These are phyloP conservation scores for Leucoagaricus sp. DNA, from an alignment of 1,284 basidiomycete species.

Conservation along the genomic window DNA sequence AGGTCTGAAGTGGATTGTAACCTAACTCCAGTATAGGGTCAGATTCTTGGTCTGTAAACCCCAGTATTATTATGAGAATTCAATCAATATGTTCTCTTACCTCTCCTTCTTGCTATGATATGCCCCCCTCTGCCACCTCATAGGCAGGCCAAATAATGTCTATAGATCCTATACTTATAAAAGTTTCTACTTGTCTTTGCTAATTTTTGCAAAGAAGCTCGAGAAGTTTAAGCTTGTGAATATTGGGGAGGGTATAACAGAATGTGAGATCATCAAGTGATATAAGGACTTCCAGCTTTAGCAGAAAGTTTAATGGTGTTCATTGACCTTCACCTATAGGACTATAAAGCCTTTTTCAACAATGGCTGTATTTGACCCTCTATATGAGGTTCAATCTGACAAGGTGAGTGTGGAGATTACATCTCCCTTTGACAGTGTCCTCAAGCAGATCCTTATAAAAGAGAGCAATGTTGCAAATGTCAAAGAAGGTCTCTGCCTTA, in stretches of 20 bases:
- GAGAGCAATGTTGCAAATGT: conserved; percentile 90
- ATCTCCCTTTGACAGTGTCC: conserved; percentile 80
- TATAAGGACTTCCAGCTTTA: conserved; percentile 37
- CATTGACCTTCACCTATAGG: conserved; percentile 43
- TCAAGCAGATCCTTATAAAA: conserved; percentile 73
- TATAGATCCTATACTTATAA: conserved; percentile 6
- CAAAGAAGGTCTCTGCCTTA: conserved; percentile 80
- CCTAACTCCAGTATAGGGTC: conserved; percentile 14
- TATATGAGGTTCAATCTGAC: conserved; percentile 95
- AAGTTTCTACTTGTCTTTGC: not conserved
- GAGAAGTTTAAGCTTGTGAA: conserved; percentile 87
- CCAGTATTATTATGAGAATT: not conserved
- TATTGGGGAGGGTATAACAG: conserved; percentile 91
- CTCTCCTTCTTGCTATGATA: conserved; percentile 9
- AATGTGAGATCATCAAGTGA: conserved; percentile 91
- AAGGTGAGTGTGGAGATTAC: conserved; percentile 96
- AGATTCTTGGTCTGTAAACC: conserved; percentile 9
- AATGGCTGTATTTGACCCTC: conserved; percentile 80
- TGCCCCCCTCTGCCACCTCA: conserved; percentile 12
- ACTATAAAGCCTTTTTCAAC: conserved; percentile 54
- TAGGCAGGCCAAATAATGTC: conserved; percentile 1
- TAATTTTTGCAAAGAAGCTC: conserved; percentile 8
- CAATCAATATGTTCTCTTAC: not conserved
- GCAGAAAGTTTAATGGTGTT: not conserved
- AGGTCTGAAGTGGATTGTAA: not conserved